A percentile compares a stretch with the other conserved stretches of the same genome.
These are phyloP conservation scores for Agaricus subrufescens DNA, from an alignment of 768 basidiomycete species.

Conservation along the genomic window DNA sequence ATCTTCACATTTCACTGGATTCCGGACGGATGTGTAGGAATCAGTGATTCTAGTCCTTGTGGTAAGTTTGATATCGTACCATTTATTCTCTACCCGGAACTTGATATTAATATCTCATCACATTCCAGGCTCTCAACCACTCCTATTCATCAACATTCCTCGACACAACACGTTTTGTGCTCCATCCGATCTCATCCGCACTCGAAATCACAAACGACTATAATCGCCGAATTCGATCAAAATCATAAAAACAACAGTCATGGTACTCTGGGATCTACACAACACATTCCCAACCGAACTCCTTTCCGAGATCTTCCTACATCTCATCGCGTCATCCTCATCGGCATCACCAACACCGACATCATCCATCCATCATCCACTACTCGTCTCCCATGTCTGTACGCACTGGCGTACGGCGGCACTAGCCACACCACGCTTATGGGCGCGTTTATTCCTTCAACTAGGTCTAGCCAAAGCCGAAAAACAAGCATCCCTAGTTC, in stretches of 20 bases:
- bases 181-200: too few species aligned
- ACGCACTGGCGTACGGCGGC: constrained; percentile 35
- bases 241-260: not conserved
- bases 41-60: too few species aligned
- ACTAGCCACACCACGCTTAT: constrained; percentile 32
- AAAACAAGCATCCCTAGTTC: constrained; percentile 19
- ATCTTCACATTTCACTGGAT: not conserved
- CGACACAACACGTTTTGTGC: too few species aligned
- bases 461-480: constrained; percentile 18
- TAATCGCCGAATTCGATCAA: too few species aligned
- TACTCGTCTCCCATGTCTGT: constrained; percentile 35
- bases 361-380: constrained; percentile 33
- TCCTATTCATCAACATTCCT: too few species aligned
- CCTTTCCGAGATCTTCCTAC: constrained; percentile 38
- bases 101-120: too few species aligned
- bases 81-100: too few species aligned
- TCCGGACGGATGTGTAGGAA: too few species aligned
- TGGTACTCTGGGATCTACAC: constrained; percentile 8
- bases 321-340: constrained; percentile 22
- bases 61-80: too few species aligned
- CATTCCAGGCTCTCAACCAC: too few species aligned
- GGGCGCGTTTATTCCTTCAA: constrained; percentile 34
- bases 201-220: too few species aligned
- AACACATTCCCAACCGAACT: constrained; percentile 31
- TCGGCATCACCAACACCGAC: constrained; percentile 23